Evolutionary conservation across 345 rosid genomes (phyloP), one percentile per base, ranked within the genome.

Genomic region (Citrus maxima): DNA sequence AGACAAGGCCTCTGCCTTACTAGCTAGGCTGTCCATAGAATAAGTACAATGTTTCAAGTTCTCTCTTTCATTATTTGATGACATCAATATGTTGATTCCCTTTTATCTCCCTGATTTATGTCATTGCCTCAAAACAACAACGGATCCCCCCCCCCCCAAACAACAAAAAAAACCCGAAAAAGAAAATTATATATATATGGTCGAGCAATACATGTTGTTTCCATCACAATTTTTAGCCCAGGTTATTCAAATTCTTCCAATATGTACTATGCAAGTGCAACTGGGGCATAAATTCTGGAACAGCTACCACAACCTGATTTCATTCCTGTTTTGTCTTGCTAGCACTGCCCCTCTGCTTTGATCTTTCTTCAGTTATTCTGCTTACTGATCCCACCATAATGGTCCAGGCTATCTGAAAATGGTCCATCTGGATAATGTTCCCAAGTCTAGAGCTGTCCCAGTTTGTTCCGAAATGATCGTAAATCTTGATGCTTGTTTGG

Each of bases 1-100:
- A 84, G 89, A 84, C 16, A 78, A 89, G 80, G 93, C 94, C 69
- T 82, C 94, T 62, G 49, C 86, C 82, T 84, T 91, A 83, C 84
- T 88, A 6, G 84, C 85, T 87, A 6, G 78, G 55, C 80, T 80
- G n/a, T 80, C 75, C 42, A 40, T 38, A 38, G 24, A 46, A 75
- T 63, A 75, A 75, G 22, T 63, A 75, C 64, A 10, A 19, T 22
- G 21, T 75, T 28, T 30, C 35, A 12, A 30, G 18, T 46, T 19
- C 49, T 46, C 22, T 64, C 60, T 27, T 75, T 34, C 25, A 42
- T 51, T 28, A 10, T 19, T 63, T 63, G 22, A 35, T 46, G 25
- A 46, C 60, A 10, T 38, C 34, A 7, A 14, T 59, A 5, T 22
- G 35, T 38, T 38, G 16, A 14, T 55, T 28, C 21, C 18, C 2